Evolutionary conservation across 495 filamentous ascomycete species (phyloP).

Genomic region (Neurospora tetraspora): DNA sequence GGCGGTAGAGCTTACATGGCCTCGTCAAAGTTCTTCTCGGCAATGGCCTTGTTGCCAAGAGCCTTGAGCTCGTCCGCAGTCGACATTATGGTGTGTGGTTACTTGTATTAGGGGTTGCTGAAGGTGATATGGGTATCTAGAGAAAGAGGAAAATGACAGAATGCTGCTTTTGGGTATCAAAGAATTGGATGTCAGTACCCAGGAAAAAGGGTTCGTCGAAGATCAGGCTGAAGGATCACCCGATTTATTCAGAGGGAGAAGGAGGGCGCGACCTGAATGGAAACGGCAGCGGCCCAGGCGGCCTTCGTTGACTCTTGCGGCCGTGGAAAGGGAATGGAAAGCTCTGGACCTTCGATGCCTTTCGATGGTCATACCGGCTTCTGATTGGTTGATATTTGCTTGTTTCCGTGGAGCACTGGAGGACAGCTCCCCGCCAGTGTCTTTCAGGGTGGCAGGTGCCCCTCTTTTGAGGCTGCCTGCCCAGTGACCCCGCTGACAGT

Average conservation of each 20-base stretch:
- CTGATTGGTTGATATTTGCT: constrained; percentile 10
- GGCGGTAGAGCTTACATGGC: constrained; percentile 65
- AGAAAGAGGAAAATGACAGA: not conserved
- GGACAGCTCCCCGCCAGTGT: constrained; percentile 14
- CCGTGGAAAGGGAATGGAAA: constrained; percentile 15
- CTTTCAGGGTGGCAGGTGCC: constrained; percentile 2
- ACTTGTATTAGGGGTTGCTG: not conserved
- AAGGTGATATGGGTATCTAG: not conserved
- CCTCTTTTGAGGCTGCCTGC: constrained; percentile 2
- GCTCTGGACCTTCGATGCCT: constrained; percentile 26
- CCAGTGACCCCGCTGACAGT: constrained; percentile 6
- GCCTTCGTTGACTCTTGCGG: not conserved
- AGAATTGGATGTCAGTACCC: not conserved
- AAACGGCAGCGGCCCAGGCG: not conserved
- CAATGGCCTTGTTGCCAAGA: constrained; percentile 95
- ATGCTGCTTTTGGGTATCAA: not conserved
- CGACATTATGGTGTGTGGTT: constrained; percentile 23
- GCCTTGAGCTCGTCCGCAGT: constrained; percentile 69
- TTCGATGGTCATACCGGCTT: constrained; percentile 18
- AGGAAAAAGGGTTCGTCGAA: not conserved
- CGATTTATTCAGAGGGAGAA: not conserved
- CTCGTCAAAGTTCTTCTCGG: constrained; percentile 89
- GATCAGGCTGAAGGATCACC: not conserved
- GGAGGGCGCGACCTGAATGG: not conserved
- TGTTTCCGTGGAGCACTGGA: not conserved